phyloP scores from a whole-genome alignment of 805 yeast genomes.

The Tetrapisispora taiwanensis region DNA sequence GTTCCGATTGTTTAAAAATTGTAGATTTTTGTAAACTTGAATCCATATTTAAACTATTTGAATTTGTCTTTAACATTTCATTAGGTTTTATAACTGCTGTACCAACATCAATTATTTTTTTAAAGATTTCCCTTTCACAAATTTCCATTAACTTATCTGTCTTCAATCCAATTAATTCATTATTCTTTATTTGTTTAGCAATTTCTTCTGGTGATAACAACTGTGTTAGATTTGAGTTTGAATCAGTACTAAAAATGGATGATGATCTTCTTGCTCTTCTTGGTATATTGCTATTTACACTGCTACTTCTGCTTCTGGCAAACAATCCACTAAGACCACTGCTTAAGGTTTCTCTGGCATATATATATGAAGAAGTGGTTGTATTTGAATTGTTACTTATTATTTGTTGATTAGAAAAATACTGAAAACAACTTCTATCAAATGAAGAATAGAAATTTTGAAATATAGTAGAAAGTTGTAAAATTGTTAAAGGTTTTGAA shows the following conservation, averaged over 20 bases:
- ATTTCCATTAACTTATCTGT: constrained; percentile 24
- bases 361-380: constrained; percentile 8
- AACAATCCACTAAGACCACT: constrained; percentile 30
- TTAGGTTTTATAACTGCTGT: constrained; percentile 18
- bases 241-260: constrained; percentile 22
- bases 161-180: constrained; percentile 20
- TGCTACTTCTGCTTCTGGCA: constrained; percentile 27
- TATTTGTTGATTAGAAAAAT: constrained; percentile 7
- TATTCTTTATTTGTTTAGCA: constrained; percentile 16
- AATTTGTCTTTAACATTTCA: constrained; percentile 5
- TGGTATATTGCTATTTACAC: constrained; percentile 10
- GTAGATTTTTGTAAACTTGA: background rate
- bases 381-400: background rate
- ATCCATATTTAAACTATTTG: constrained; percentile 5
- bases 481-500: constrained; percentile 20
- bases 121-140: constrained; percentile 25
- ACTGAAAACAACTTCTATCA: constrained; percentile 25
- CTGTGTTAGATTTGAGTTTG: constrained; percentile 13
- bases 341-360: constrained; percentile 24
- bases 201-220: constrained; percentile 27
- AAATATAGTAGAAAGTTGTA: constrained; percentile 24
- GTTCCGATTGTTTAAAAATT: constrained; percentile 4
- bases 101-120: constrained; percentile 24
- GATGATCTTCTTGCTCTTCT: constrained; percentile 24
- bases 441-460: constrained; percentile 25